Base-by-base conservation (phyloP, 2,329 filamentous ascomycete species). In the Rugonectria rugulosa region DNA sequence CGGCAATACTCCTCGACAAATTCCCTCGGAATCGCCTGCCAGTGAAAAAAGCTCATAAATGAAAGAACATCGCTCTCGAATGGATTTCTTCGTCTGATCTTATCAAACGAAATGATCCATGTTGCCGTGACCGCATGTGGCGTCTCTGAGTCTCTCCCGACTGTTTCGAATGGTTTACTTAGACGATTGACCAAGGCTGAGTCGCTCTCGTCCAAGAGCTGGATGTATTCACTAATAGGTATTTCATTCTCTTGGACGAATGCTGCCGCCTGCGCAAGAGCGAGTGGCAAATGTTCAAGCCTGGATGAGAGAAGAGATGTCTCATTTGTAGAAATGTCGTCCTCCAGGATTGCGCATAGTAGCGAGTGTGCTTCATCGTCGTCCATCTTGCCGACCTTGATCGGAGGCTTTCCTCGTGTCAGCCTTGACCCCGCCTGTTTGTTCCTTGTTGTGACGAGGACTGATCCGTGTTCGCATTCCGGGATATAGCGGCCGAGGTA, bases 391-490 rank as follows among this genome's bases (percentile, higher is more conserved):
- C 20, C 26, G 0, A 76, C 61, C 42, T 71, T 59, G 4, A 74
- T 65, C 0, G 57, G 62, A 0, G 0, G 38, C 3, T 60, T 61
- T 2, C 70, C 66, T 6, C 53, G 58, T 1, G 54, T 55, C 3
- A 76, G 56, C 15, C 53, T 58, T 1, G 53, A 48, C 1, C 68
- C 72, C 0, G 61, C 63, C 12, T 74, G 60, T 46, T 71, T 71
- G 19, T 74, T 72, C 23, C 72, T 66, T 0, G 72, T 75, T 0
- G 73, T 76, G 6, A 73, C 36, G 0, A 77, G 64, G 10, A 73
- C 32, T 0, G 62, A 59, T 3, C 73, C 73, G 0, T 74, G 65
- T 0, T 54, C 2, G 9, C 66, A 72, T 2, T 72, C 60, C 0
- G 73, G 72, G n/a, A 75, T 38, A 15, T 62, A 56, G 31, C 41